Conservation (phyloP, 108 stramenopile genomes). For the Skeletonema grethae region DNA sequence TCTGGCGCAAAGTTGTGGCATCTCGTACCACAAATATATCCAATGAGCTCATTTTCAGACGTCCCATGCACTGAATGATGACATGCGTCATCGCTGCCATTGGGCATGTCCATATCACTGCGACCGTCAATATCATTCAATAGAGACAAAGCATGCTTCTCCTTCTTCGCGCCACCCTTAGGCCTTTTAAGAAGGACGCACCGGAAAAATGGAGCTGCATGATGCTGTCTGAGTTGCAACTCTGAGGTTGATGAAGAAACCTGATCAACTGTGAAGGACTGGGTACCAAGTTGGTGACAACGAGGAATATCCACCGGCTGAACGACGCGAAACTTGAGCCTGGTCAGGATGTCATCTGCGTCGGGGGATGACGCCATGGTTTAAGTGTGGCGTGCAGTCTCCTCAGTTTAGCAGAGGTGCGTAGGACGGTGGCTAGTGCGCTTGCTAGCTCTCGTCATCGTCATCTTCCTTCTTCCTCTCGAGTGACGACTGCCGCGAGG, state of each 20-base stretch:
- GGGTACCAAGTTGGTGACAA: conserved; percentile 4
- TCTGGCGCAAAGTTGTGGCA: conserved; percentile 21
- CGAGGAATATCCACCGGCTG: conserved; percentile 10
- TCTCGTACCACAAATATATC: conserved; percentile 40
- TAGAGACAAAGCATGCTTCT: background rate
- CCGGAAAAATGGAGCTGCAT: conserved; percentile 17
- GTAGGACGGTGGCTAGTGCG: too few relatives aligned
- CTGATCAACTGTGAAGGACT: conserved; percentile 51
- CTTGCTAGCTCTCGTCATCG: too few relatives aligned
- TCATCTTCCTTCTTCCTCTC: too few relatives aligned
- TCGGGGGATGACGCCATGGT: background rate
- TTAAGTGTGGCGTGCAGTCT: background rate
- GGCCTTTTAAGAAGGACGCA: conserved; percentile 4
- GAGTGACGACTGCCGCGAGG: too few relatives aligned
- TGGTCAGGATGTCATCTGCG: background rate
- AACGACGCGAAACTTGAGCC: conserved; percentile 3
- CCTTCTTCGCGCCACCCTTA: conserved; percentile 1
- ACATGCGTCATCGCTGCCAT: conserved; percentile 20
- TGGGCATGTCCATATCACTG: too few relatives aligned
- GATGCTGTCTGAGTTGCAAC: conserved; percentile 40
- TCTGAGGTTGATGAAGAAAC: conserved; percentile 50
- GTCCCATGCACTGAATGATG: conserved; percentile 33
- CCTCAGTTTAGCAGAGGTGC: background rate
- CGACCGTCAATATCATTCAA: background rate
- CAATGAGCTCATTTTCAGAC: conserved; percentile 24